Percentiles rank a stretch among this genome's conserved stretches.
phyloP scores from a whole-genome alignment of 495 filamentous ascomycete genomes.

The Articulospora tetracladia region DNA sequence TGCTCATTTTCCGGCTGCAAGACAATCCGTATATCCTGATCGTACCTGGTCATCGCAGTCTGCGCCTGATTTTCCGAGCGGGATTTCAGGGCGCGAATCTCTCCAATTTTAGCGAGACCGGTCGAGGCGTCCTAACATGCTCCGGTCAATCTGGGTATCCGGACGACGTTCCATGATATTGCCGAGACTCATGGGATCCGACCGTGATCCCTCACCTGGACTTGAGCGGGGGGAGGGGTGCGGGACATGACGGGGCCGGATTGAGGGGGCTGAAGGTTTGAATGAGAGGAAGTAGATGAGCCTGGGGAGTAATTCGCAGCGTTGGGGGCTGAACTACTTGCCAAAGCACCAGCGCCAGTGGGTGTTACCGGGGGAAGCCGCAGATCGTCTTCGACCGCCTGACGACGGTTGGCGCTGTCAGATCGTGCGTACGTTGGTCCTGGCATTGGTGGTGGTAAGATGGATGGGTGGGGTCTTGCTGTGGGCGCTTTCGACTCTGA shows the following conservation, averaged over 20 bases:
- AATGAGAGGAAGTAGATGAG: conserved; percentile 26
- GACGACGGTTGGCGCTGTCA: conserved; percentile 17
- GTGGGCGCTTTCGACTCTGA: conserved; percentile 27
- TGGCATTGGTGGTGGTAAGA: conserved; percentile 35
- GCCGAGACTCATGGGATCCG: conserved; percentile 28
- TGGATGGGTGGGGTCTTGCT: conserved; percentile 36
- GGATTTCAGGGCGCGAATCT: not conserved
- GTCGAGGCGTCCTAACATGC: conserved; percentile 27
- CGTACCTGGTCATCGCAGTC: too few relatives aligned
- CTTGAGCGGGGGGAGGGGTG: conserved; percentile 26
- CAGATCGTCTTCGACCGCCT: conserved; percentile 24
- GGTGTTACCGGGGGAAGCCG: conserved; percentile 28
- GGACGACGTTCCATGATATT: conserved; percentile 29
- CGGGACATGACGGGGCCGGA: conserved; percentile 19
- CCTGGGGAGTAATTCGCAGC: conserved; percentile 27
- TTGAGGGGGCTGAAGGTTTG: conserved; percentile 22
- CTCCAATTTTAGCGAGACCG: conserved; percentile 19
- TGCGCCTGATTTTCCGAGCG: too few relatives aligned
- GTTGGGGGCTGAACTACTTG: not conserved
- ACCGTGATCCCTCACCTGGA: conserved; percentile 16
- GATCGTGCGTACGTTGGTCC: conserved; percentile 26
- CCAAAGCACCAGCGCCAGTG: conserved; percentile 8
- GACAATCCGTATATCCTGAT: not conserved
- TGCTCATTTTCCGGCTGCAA: not conserved
- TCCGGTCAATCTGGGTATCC: conserved; percentile 26